These are phyloP conservation scores for Tillandsia fasciculata DNA, from an alignment of 176 grass and related monocot species.

Conservation along the genomic window DNA sequence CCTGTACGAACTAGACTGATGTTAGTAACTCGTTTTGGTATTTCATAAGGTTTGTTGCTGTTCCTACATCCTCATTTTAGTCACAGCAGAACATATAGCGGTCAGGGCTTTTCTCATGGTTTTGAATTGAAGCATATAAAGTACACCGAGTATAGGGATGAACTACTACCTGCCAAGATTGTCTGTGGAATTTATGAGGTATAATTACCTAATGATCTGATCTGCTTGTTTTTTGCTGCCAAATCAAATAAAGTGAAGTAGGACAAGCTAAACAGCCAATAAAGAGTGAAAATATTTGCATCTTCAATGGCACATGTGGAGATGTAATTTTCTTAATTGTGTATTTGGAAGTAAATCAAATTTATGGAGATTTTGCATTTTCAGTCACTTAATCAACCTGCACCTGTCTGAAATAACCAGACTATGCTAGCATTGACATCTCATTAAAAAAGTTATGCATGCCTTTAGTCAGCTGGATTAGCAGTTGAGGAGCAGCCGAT, in stretches of 20 bases:
- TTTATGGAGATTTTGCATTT: not conserved
- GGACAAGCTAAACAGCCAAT: not conserved
- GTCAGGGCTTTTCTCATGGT: not conserved
- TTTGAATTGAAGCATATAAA: not conserved
- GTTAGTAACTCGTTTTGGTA: conserved; percentile 5
- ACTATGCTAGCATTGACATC: not conserved
- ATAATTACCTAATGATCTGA: not conserved
- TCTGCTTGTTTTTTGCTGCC: not conserved
- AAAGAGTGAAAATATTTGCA: not conserved
- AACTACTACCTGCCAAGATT: not conserved
- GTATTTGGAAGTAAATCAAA: not conserved
- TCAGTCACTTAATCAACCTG: not conserved
- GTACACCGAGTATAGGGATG: not conserved
- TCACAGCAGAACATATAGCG: not conserved
- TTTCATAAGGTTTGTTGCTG: not conserved
- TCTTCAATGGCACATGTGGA: not conserved
- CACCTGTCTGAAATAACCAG: not conserved
- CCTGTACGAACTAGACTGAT: conserved; percentile 3
- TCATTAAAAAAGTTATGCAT: not conserved
- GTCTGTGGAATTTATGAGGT: not conserved
- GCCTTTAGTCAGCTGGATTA: too few relatives aligned
- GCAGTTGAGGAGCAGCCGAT: too few relatives aligned
- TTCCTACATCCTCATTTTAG: not conserved
- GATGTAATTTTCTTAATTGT: not conserved
- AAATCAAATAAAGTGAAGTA: not conserved